Percentiles rank a stretch among this genome's conserved stretches.
These are phyloP conservation scores for Astrothelium macrocarpum DNA, from an alignment of 495 filamentous ascomycete species.

Conservation along the genomic window DNA sequence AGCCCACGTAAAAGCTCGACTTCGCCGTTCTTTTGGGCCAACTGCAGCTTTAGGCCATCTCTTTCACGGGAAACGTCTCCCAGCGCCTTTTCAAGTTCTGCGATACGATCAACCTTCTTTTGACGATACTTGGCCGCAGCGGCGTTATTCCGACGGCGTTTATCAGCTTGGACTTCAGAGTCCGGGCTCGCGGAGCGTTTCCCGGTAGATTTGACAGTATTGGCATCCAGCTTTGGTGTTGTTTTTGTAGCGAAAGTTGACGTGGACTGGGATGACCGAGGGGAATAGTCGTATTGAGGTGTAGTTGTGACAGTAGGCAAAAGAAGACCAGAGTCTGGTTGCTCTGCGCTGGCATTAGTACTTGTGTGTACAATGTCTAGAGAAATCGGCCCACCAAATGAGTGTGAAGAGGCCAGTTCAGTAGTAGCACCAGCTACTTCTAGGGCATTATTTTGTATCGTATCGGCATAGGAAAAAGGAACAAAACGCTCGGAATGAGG, in stretches of 20 bases:
- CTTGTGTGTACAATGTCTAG: neutral
- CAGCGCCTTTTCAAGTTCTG: constrained; percentile 25
- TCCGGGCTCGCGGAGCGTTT: neutral
- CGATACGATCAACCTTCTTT: constrained; percentile 29
- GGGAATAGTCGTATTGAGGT: neutral
- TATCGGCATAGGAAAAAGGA: neutral
- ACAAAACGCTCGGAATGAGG: neutral
- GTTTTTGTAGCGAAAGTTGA: neutral
- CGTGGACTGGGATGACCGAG: neutral
- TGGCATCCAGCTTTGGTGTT: neutral
- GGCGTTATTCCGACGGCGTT: constrained; percentile 28
- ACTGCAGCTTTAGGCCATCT: constrained; percentile 16
- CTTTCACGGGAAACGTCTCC: constrained; percentile 16
- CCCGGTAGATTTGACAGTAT: neutral
- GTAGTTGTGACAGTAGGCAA: neutral
- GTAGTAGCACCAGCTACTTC: neutral
- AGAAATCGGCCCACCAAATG: neutral
- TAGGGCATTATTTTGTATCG: neutral
- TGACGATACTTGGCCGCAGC: constrained; percentile 33
- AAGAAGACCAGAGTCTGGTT: neutral
- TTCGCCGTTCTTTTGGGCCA: constrained; percentile 17
- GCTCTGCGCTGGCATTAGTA: neutral
- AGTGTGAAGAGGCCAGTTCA: neutral
- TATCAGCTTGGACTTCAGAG: constrained; percentile 8
- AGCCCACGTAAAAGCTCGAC: constrained; percentile 11